Conservation (phyloP, 1,284 basidiomycete genomes). For the Bondarzewia mesenterica region DNA sequence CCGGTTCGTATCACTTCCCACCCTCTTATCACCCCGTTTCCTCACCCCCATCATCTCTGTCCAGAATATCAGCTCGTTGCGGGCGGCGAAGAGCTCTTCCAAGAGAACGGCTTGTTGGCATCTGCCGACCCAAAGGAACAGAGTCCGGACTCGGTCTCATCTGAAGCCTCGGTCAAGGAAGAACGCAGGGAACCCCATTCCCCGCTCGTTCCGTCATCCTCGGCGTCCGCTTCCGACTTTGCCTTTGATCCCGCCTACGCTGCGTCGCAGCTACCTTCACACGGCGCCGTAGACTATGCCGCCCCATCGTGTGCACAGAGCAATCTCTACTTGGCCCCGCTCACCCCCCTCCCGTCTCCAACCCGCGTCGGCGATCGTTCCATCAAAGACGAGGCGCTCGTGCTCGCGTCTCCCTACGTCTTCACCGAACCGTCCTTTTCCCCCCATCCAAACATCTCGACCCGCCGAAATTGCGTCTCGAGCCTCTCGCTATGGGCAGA, state of each 20-base stretch:
- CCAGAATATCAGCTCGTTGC: constrained; percentile 60
- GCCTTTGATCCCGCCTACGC: constrained; percentile 4
- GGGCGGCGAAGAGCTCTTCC: constrained; percentile 61
- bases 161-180: constrained; percentile 13
- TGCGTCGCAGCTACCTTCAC: background rate
- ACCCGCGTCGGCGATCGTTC: background rate
- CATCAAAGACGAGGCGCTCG: constrained; percentile 8
- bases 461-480: constrained; percentile 24
- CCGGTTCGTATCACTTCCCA: constrained; percentile 45
- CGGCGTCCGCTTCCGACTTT: constrained; percentile 5
- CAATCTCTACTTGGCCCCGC: constrained; percentile 1
- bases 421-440: constrained; percentile 3
- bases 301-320: background rate
- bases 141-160: constrained; percentile 2
- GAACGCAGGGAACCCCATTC: constrained; percentile 8
- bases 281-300: background rate
- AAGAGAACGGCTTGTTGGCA: constrained; percentile 37
- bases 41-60: background rate
- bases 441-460: constrained; percentile 11
- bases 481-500: constrained; percentile 50
- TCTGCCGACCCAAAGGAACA: constrained; percentile 15
- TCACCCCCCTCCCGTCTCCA: background rate
- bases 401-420: constrained; percentile 7
- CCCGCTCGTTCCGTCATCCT: constrained; percentile 4
- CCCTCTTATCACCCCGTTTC: background rate